A percentile compares a stretch with the other conserved stretches of the same genome.
Conservation (phyloP, 352 stramenopile species). For the Globisporangium cederbergense region DNA sequence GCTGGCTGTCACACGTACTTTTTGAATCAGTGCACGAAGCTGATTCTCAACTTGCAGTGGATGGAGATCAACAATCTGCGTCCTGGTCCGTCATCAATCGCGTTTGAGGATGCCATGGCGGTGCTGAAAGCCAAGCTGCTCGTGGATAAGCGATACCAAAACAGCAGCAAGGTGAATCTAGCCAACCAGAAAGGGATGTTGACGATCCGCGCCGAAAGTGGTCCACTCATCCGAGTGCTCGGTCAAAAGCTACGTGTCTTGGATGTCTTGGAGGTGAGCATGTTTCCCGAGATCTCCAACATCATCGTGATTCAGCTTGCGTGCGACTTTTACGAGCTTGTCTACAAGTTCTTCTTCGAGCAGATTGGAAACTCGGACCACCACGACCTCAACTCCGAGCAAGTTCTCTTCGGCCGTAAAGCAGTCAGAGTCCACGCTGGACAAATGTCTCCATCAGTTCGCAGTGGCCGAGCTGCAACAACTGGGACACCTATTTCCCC, state of each 20-base stretch:
- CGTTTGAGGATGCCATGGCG: slow-evolving; percentile 70
- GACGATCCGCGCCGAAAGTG: slow-evolving; percentile 68
- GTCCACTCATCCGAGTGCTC: slow-evolving; percentile 56
- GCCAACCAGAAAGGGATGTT: slow-evolving; percentile 71
- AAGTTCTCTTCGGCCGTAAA: slow-evolving; percentile 62
- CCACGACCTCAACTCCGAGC: slow-evolving; percentile 39
- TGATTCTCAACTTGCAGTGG: slow-evolving; percentile 75
- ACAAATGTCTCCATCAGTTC: slow-evolving; percentile 2
- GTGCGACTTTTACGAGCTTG: slow-evolving; percentile 76
- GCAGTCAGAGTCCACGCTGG: background rate
- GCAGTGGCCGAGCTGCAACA: background rate
- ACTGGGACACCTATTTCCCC: background rate
- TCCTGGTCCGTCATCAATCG: slow-evolving; percentile 64
- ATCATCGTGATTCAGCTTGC: slow-evolving; percentile 84
- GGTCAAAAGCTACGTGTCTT: slow-evolving; percentile 68
- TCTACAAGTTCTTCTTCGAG: slow-evolving; percentile 87
- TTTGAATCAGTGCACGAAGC: slow-evolving; percentile 66
- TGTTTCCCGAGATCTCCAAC: slow-evolving; percentile 81
- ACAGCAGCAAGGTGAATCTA: slow-evolving; percentile 21
- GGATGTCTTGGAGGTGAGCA: slow-evolving; percentile 75
- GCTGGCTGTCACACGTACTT: slow-evolving; percentile 70
- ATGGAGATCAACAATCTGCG: slow-evolving; percentile 80
- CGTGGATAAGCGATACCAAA: slow-evolving; percentile 51
- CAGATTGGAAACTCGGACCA: slow-evolving; percentile 26
- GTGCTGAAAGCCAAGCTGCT: slow-evolving; percentile 73